Evolutionary conservation across 805 yeast genomes (phyloP), one percentile per base, ranked within the genome.

Genomic region (Myxozyma monticola): DNA sequence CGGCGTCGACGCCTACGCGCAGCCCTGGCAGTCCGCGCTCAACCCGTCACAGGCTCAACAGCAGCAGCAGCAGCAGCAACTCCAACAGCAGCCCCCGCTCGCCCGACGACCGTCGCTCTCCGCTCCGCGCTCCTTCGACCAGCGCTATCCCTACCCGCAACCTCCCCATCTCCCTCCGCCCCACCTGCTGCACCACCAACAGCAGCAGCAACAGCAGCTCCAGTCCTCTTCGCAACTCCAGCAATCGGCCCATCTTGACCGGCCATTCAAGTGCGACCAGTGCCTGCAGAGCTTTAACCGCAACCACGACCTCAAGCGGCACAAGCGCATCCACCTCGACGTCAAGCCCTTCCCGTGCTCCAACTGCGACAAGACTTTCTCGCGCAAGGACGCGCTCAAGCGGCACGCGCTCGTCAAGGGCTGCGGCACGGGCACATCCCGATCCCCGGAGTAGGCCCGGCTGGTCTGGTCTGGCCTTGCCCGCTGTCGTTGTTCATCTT

Each of bases 301-400:
- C 22, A 55, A 54, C 20, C 63, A 59, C 42, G 63, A 59, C 41
- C 43, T 59, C 28, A 48, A 56, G 46, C 45, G 62, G 8, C 62
- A 59, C 37, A 48, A 56, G 46, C 53, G 54, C 18, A 57, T 51
- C 18, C 62, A 59, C 45, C 48, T 56, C 12, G 60, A 48, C 25
- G 59, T 54, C 10, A 56, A 56, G 45, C 60, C 60, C 17, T 56
- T 56, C 48, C 59, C 60, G 20, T 59, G 62, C 42, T 49, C 57
- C 12, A 44, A 41, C 22, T 59, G 62, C 48, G 59, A 50, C 22
- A 59, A 59, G 45, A 44, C 57, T 7, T 59, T 56, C 40, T 50
- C 61, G 21, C 57, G 62, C 17, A 59, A 59, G 28, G 62, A 59
- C 24, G 62, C 62, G 4, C 41, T 59, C n/a, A 50, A 51, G 41